Evolutionary conservation across 306 rosid genomes (phyloP), one percentile per base, ranked within the genome.

Genomic region (Cucumis cinereus): DNA sequence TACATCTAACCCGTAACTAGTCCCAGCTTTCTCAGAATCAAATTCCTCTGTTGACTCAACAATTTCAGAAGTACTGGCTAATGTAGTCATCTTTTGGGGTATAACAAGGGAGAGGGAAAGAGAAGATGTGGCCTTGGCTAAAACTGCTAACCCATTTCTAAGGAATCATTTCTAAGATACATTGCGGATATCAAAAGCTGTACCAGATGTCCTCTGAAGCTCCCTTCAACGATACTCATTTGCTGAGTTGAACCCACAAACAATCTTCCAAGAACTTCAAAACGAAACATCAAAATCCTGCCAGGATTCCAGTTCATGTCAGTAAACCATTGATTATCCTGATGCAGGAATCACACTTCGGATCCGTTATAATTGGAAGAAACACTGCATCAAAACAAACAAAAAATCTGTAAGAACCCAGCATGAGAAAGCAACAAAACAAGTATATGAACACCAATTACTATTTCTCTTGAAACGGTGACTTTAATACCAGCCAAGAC

Each of bases 41-140:
- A 69, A 80, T 74, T 87, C 96, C 47, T 86, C 97, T 62, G 82
- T 82, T 54, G 87, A 87, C 80, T 94, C 97, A 50, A 92, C 92
- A 68, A 94, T 94, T 86, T 94, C 96, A 77, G 90, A 80, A 15
- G 90, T 83, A 80, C 79, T 82, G 26, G 68, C 23, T 38, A 77
- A 82, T 57, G 84, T 79, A 63, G 85, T 88, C 97, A 94, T 94
- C 81, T 83, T 82, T 40, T 53, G 8, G 56, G 64, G 80, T 73
- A 76, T 75, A 80, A 61, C 58, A 73, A 76, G 60, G 67, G 1
- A 74, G 41, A 24, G 47, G 17, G 45, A 88, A 45, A 74, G 82
- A 61, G 43, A 35, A 60, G 79, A 58, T 10, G 77, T 33, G 75
- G 57, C 74, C 38, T 47, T 61, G 67, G 45, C 74, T 84, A 54